Conservation (phyloP, 2,329 filamentous ascomycete genomes). For the Aphanocladium album region DNA sequence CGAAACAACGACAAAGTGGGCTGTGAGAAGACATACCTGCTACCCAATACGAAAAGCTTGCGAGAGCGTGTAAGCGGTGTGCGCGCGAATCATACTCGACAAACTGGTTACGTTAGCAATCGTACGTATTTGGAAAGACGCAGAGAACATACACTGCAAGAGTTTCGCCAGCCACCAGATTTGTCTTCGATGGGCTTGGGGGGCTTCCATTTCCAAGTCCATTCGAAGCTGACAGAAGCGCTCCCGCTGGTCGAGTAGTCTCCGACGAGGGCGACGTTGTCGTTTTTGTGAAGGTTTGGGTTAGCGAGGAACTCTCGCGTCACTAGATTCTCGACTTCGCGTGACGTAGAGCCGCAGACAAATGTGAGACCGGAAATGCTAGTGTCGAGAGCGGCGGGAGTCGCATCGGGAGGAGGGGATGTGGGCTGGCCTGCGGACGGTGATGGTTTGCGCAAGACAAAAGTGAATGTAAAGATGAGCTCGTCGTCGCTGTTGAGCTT, state of each 20-base stretch:
- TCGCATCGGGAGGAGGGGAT: conserved; percentile 56
- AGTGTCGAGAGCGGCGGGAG: conserved; percentile 57
- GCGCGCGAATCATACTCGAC: conserved; percentile 95
- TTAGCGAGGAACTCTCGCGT: conserved; percentile 96
- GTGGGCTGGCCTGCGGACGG: conserved; percentile 46
- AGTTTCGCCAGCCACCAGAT: conserved; percentile 90
- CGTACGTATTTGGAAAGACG: neutral
- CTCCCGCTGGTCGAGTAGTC: conserved; percentile 83
- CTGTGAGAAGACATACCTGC: conserved; percentile 54
- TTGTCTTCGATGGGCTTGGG: conserved; percentile 76
- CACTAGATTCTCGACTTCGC: conserved; percentile 88
- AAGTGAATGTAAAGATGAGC: conserved; percentile 87
- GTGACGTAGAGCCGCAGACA: conserved; percentile 77
- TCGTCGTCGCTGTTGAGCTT: conserved; percentile 90
- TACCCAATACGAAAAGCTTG: conserved; percentile 94
- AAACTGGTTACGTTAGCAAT: conserved; percentile 53
- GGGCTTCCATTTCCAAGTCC: conserved; percentile 96
- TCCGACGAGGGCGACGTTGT: conserved; percentile 92
- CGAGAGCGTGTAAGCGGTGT: conserved; percentile 81
- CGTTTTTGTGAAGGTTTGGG: conserved; percentile 94
- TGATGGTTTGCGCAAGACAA: conserved; percentile 61
- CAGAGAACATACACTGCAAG: conserved; percentile 66
- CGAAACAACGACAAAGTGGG: neutral
- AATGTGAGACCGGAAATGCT: conserved; percentile 85
- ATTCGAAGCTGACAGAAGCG: conserved; percentile 81